These are phyloP conservation scores for Talaromyces marneffei DNA, from an alignment of 2,329 filamentous ascomycete genomes.

Conservation along the genomic window DNA sequence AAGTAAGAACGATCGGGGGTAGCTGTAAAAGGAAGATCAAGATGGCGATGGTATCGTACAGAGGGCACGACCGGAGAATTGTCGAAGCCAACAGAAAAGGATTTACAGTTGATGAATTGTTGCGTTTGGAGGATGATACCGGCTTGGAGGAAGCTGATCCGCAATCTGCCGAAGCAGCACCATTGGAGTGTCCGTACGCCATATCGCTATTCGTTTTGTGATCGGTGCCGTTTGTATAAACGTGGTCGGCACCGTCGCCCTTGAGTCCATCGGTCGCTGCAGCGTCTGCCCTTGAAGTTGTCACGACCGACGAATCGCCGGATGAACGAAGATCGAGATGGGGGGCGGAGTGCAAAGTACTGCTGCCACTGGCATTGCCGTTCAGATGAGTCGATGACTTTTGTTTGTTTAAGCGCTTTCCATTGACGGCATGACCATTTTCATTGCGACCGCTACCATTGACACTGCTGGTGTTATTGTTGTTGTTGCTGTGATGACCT, in stretches of 20 bases:
- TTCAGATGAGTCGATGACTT: slow-evolving; percentile 53
- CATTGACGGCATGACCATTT: slow-evolving; percentile 76
- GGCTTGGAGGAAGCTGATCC: slow-evolving; percentile 28
- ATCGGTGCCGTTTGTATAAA: slow-evolving; percentile 32
- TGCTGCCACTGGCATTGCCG: slow-evolving; percentile 43
- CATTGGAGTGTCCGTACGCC: slow-evolving; percentile 31
- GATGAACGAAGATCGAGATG: slow-evolving; percentile 38
- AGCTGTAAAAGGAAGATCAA: slow-evolving; percentile 92
- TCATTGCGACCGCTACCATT: slow-evolving; percentile 66
- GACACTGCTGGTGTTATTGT: slow-evolving; percentile 42
- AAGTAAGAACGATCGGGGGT: slow-evolving; percentile 77
- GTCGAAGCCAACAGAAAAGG: slow-evolving; percentile 74
- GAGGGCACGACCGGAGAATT: slow-evolving; percentile 80
- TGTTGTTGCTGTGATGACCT: slow-evolving; percentile 58
- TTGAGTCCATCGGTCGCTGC: slow-evolving; percentile 27
- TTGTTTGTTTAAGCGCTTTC: slow-evolving; percentile 60
- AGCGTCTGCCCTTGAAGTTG: slow-evolving; percentile 23
- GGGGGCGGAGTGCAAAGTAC: slow-evolving; percentile 33
- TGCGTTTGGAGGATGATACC: slow-evolving; percentile 29
- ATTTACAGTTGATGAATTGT: slow-evolving; percentile 53
- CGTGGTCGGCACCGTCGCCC: slow-evolving; percentile 30
- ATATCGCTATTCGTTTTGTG: slow-evolving; percentile 31
- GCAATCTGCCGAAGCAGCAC: slow-evolving; percentile 27
- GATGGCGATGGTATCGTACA: slow-evolving; percentile 93
- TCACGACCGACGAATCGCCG: slow-evolving; percentile 30